Conservation (phyloP, 495 filamentous ascomycete genomes). For the Tuber magnatum region DNA sequence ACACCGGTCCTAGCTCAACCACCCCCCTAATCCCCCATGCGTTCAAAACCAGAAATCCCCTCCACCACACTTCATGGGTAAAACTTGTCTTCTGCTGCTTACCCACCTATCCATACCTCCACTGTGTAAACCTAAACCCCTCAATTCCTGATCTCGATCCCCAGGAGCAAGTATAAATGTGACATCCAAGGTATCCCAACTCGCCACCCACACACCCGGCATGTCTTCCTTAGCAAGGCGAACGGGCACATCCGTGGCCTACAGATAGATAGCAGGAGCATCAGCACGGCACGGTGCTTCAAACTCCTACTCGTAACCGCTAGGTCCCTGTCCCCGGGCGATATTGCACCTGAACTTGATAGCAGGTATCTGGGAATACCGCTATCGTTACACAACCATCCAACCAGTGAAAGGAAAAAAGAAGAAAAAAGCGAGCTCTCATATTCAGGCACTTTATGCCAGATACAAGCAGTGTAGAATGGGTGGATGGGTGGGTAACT, state of each 20-base stretch:
- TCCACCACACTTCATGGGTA: not conserved
- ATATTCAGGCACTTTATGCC: no score
- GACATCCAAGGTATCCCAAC: not conserved
- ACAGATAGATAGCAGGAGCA: not conserved
- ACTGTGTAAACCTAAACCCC: not conserved
- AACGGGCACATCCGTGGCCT: not conserved
- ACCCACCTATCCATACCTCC: not conserved
- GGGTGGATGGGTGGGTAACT: not conserved
- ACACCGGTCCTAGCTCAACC: not conserved
- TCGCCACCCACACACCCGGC: not conserved
- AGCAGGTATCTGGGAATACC: no score
- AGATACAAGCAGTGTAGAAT: not conserved
- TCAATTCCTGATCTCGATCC: not conserved
- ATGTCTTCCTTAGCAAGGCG: not conserved
- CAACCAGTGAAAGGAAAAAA: no score
- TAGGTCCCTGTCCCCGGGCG: not conserved
- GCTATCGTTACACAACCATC: no score
- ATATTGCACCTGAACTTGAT: not conserved
- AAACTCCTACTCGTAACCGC: not conserved
- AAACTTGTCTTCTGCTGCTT: not conserved
- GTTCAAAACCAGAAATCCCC: not conserved
- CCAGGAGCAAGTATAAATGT: not conserved
- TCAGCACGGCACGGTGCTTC: not conserved
- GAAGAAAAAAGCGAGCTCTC: no score
- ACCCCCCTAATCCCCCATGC: not conserved